phyloP scores from a whole-genome alignment of 805 yeast species.

The Nakazawaea anatomiae region DNA sequence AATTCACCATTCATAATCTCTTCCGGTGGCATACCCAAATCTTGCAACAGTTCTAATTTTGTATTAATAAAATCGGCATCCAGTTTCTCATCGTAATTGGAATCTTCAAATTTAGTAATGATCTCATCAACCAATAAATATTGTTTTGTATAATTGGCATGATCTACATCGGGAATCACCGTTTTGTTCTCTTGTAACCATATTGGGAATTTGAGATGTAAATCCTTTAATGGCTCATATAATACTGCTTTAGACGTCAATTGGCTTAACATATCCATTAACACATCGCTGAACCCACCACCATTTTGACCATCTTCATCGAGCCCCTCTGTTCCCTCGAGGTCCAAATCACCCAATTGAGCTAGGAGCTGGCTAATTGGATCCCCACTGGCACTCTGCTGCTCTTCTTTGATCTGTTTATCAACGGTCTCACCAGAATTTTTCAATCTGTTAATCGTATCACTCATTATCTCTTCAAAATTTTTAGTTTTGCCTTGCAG shows the following conservation, averaged over 20 bases:
- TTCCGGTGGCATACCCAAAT: conserved; percentile 73
- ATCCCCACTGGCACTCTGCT: conserved; percentile 33
- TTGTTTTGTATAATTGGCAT: conserved; percentile 54
- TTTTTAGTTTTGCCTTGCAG: conserved; percentile 22
- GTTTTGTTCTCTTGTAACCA: conserved; percentile 58
- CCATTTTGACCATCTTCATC: conserved; percentile 14
- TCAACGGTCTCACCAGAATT: conserved; percentile 72
- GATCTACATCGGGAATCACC: conserved; percentile 38
- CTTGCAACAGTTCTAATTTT: conserved; percentile 65
- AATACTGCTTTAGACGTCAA: conserved; percentile 79
- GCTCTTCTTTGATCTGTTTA: conserved; percentile 36
- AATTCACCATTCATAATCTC: conserved; percentile 49
- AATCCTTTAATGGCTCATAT: conserved; percentile 82
- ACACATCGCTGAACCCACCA: conserved; percentile 47
- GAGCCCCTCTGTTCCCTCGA: conserved; percentile 17
- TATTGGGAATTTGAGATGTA: conserved; percentile 63
- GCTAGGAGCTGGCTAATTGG: conserved; percentile 57
- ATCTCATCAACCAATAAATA: conserved; percentile 55
- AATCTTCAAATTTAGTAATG: conserved; percentile 59
- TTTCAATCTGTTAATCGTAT: conserved; percentile 74
- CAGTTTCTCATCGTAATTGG: conserved; percentile 48
- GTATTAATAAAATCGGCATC: conserved; percentile 46
- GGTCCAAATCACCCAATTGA: conserved; percentile 49
- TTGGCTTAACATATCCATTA: conserved; percentile 73
- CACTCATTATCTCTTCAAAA: conserved; percentile 72